These are phyloP conservation scores for Beverwykella pulmonaria DNA, from an alignment of 495 filamentous ascomycete species.

Conservation along the genomic window DNA sequence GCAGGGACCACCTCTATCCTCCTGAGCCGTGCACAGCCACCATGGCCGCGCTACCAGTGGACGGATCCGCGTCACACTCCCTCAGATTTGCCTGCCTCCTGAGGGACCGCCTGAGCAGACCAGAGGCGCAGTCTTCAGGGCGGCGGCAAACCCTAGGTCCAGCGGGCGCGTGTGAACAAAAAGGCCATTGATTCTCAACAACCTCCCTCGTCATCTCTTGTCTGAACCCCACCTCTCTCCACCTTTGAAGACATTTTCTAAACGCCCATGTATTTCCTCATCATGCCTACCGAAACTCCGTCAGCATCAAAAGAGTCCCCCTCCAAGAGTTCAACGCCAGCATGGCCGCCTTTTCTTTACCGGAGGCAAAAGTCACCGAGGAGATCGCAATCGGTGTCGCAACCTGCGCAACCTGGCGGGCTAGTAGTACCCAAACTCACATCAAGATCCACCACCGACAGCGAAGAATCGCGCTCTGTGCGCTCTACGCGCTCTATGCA, in stretches of 20 bases:
- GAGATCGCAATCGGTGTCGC: background rate
- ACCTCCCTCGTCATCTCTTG: background rate
- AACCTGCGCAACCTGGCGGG: background rate
- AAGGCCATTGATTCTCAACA: background rate
- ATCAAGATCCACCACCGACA: slow-evolving; percentile 18
- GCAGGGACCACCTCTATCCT: background rate
- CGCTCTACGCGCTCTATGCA: slow-evolving; percentile 23
- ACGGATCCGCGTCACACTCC: background rate
- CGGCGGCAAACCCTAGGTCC: slow-evolving; percentile 7
- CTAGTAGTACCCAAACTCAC: background rate
- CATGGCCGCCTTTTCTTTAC: background rate
- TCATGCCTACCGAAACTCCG: slow-evolving; percentile 26
- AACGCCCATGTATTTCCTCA: slow-evolving; percentile 19
- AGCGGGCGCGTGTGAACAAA: slow-evolving; percentile 2
- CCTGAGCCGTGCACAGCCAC: slow-evolving; percentile 16
- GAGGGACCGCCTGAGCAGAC: slow-evolving; percentile 5
- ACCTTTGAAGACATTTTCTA: background rate
- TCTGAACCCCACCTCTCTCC: background rate
- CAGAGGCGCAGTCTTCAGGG: slow-evolving; percentile 15
- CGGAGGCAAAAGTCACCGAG: slow-evolving; percentile 3
- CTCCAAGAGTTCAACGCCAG: slow-evolving; percentile 1
- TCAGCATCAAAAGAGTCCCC: background rate
- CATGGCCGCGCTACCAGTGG: background rate
- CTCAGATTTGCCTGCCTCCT: background rate
- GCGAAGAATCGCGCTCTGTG: slow-evolving; percentile 25